A percentile compares a stretch with the other conserved stretches of the same genome.
Evolutionary conservation across 139 green algal genomes (phyloP).

Genomic region (Micractinium conductrix): DNA sequence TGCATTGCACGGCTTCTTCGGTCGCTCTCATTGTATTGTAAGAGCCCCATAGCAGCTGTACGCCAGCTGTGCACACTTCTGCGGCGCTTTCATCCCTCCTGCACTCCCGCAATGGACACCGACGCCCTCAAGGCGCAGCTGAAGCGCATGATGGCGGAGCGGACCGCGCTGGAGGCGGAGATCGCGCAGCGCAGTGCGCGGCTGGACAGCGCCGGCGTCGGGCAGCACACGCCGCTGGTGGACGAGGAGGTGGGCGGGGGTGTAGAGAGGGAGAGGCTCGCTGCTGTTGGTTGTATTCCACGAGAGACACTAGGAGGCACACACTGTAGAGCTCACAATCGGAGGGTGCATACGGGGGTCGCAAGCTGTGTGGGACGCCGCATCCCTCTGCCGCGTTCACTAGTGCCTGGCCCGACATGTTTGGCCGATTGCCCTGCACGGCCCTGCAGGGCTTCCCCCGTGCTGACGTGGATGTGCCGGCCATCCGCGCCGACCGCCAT

Average conservation of each 20-base stretch:
- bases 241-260: constrained; percentile 66
- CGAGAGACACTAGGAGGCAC: no score
- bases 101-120: not conserved
- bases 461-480: constrained; percentile 77
- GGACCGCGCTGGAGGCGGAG: constrained; percentile 56
- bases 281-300: no score
- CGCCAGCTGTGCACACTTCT: no score
- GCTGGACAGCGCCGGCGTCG: constrained; percentile 64
- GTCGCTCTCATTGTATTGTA: no score
- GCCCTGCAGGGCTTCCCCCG: constrained; percentile 81
- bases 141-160: constrained; percentile 45
- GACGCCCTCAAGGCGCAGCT: constrained; percentile 58
- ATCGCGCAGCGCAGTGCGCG: constrained; percentile 50
- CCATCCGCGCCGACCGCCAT: constrained; percentile 74
- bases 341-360: no score
- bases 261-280: not conserved
- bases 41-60: no score
- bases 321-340: no score
- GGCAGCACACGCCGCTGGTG: constrained; percentile 63
- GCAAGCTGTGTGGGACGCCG: no score
- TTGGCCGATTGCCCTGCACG: no score
- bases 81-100: not conserved
- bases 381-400: no score
- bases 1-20: no score
- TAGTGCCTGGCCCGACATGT: no score